Conservation (phyloP, 148 eudicot species). For the Diospyros kaki region DNA sequence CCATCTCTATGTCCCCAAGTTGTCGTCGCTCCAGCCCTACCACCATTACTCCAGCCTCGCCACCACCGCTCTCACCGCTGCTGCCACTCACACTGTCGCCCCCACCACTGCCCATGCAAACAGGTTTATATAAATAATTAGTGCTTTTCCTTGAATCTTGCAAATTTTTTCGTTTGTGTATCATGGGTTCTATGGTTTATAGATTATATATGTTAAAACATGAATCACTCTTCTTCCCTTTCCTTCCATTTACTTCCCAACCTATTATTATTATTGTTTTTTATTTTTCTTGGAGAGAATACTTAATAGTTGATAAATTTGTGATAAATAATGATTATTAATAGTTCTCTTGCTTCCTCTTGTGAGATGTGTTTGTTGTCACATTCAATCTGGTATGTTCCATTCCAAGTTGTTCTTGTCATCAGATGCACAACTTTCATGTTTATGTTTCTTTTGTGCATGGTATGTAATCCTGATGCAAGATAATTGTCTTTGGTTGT, state of each 20-base stretch:
- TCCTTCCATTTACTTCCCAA: neutral
- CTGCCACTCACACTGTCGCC: too few species aligned
- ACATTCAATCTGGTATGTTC: constrained; percentile 65
- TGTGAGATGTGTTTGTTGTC: constrained; percentile 52
- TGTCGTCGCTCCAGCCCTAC: too few species aligned
- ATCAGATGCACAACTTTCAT: neutral
- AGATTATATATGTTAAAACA: neutral
- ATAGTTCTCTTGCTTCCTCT: constrained; percentile 44
- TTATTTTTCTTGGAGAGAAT: neutral
- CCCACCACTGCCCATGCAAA: too few species aligned
- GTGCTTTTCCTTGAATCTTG: neutral
- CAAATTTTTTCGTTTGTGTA: neutral
- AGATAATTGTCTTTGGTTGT: neutral
- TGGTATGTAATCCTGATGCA: neutral
- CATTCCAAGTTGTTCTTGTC: neutral
- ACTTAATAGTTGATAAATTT: too few species aligned
- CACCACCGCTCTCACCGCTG: too few species aligned
- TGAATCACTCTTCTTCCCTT: neutral
- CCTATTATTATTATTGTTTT: too few species aligned
- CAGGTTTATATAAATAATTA: neutral
- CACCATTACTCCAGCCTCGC: too few species aligned
- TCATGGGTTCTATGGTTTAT: neutral
- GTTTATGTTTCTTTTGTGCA: neutral
- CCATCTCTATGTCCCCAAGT: too few species aligned
- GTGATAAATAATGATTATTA: constrained; percentile 47